A percentile compares a stretch with the other conserved stretches of the same genome.
Evolutionary conservation across 176 grass and related monocot genomes (phyloP).

Genomic region (Carex littledalei): DNA sequence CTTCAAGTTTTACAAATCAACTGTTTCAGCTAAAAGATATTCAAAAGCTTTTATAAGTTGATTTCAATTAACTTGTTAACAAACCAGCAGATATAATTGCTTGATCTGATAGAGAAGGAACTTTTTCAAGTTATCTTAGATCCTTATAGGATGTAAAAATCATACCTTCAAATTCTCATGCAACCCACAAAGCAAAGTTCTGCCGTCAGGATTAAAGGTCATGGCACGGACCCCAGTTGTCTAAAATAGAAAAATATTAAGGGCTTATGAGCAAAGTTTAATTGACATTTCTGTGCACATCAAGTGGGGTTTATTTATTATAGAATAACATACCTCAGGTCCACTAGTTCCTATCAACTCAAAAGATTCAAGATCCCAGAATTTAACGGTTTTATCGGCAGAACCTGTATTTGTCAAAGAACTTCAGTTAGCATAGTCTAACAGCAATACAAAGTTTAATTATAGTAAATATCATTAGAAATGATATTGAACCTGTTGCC

Average conservation of each 20-base stretch:
- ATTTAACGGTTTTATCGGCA: conserved; percentile 93
- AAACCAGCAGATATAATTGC: conserved; percentile 7
- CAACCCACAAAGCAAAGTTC: conserved; percentile 85
- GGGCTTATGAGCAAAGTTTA: background rate
- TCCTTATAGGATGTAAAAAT: conserved; percentile 15
- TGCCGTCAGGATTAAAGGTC: conserved; percentile 97
- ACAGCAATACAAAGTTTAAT: background rate
- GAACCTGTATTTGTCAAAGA: conserved; percentile 52
- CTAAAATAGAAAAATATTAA: conserved; percentile 32
- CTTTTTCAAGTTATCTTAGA: background rate
- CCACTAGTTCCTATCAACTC: conserved; percentile 91
- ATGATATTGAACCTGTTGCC: conserved; percentile 75
- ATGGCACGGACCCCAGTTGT: conserved; percentile 86
- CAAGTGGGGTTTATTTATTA: conserved; percentile 10
- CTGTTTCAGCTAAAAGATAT: background rate
- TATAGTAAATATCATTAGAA: conserved; percentile 12
- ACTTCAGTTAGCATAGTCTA: conserved; percentile 25
- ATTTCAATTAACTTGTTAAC: background rate
- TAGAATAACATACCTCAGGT: conserved; percentile 61
- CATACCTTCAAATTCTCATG: conserved; percentile 92
- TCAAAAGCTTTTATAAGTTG: background rate
- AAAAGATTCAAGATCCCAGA: conserved; percentile 98
- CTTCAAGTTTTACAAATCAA: background rate
- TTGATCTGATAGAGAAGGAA: background rate
- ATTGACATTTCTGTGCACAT: background rate